Base-by-base conservation (phyloP, 2,329 filamentous ascomycete species). In the Trichoderma semiorbis region DNA sequence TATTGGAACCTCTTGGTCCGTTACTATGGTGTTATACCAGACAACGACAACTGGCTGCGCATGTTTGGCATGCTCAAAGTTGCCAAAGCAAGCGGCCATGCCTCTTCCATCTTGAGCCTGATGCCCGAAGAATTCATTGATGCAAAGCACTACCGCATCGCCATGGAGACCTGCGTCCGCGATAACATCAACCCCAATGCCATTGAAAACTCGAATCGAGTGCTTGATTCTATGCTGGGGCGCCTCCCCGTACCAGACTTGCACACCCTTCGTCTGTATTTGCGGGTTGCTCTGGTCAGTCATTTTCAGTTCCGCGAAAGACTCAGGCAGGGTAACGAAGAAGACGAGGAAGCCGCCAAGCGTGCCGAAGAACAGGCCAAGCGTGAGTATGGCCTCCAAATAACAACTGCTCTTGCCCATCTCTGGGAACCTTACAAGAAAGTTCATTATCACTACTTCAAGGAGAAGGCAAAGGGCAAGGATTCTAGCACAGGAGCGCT, bases 1-100 rank as follows among this genome's bases (percentile, higher is more conserved):
- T 98, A 98, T 81, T 98, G 95, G 95, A 84, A 91, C 21, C 78
- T 91, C 7, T 83, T 98, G 71, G 92, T 91, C 7, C 79, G 84
- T 2, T 81, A 85, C 14, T 86, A 89, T 78, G 81, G 82, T n/a
- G 82, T 98, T 72, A 78, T 83, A 2, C 94, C 95, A 0, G 95
- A 98, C 78, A 77, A 84, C 10, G 86, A 90, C 74, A 94, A 93
- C 78, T 92, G 91, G 82, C 85, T 90, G 74, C 84, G 85, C 74
- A 90, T 93, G 76, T 84, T 98, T 18, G 87, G 89, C 68, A 80
- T 93, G 55, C 86, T 96, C 43, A 88, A 90, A 66, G 80, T 87
- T 39, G 89, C 88, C 55, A 91, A 91, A 72, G 87, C 91, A 57
- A 95, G 92, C 75, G 83, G 83, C 50, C 85, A 89, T 73, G 85